phyloP scores from a whole-genome alignment of 768 basidiomycete genomes.

The Amanita molliuscula region DNA sequence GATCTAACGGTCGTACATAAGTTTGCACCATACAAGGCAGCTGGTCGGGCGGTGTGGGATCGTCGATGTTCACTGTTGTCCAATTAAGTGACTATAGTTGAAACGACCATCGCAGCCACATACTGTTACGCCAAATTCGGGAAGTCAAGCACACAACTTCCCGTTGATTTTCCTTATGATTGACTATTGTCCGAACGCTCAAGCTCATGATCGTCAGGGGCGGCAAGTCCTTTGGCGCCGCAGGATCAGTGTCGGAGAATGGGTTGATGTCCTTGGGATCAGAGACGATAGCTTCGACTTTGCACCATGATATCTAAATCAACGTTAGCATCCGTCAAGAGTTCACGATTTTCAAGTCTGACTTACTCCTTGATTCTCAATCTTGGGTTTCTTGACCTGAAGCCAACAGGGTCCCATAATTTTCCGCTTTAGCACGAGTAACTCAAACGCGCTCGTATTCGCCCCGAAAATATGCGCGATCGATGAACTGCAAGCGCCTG shows the following conservation, averaged over 20 bases:
- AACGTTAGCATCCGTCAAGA: background rate
- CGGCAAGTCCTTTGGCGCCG: constrained; percentile 71
- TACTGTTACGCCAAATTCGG: constrained; percentile 69
- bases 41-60: constrained; percentile 82
- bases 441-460: constrained; percentile 86
- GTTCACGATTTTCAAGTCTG: background rate
- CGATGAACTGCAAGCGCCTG: constrained; percentile 66
- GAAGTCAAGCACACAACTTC: constrained; percentile 84
- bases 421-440: constrained; percentile 88
- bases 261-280: constrained; percentile 88
- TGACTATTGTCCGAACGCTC: constrained; percentile 82
- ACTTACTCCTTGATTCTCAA: constrained; percentile 75
- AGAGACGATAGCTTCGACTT: constrained; percentile 74
- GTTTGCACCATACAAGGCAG: constrained; percentile 79
- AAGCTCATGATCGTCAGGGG: constrained; percentile 88
- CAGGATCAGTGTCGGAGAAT: constrained; percentile 58
- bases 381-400: constrained; percentile 61
- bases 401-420: constrained; percentile 99
- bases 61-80: constrained; percentile 71
- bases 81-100: background rate
- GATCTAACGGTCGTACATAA: constrained; percentile 81
- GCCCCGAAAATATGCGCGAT: constrained; percentile 87
- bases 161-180: constrained; percentile 88
- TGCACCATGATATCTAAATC: constrained; percentile 92
- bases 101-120: constrained; percentile 9